These are phyloP conservation scores for Chlorella sp. DNA, from an alignment of 139 green algal species.

Conservation along the genomic window DNA sequence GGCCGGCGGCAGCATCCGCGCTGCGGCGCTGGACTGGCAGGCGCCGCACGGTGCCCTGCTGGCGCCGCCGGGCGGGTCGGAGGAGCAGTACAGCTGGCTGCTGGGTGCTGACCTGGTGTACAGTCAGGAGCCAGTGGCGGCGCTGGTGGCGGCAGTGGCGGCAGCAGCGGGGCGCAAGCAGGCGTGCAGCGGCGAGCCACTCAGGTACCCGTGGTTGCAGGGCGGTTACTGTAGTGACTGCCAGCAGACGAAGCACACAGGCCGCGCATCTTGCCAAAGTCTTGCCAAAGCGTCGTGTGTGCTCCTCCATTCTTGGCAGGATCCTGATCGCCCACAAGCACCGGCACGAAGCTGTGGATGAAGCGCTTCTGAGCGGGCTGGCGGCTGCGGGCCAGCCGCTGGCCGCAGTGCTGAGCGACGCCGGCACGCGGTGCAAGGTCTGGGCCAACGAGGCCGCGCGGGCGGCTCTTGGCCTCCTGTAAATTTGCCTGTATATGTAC, in stretches of 20 bases:
- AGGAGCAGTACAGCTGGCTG: slow-evolving; percentile 14
- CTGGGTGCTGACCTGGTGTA: slow-evolving; percentile 32
- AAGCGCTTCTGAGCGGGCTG: slow-evolving; percentile 3
- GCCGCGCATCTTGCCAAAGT: too few relatives aligned
- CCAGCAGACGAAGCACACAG: too few relatives aligned
- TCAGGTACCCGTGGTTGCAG: too few relatives aligned
- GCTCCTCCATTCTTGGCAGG: not conserved
- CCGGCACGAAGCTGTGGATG: slow-evolving; percentile 21
- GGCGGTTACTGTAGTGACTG: too few relatives aligned
- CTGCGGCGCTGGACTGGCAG: slow-evolving; percentile 4
- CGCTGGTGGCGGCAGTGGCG: not conserved
- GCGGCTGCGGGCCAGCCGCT: not conserved
- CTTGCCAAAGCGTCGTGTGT: too few relatives aligned
- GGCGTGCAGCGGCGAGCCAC: too few relatives aligned
- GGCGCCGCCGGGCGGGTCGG: not conserved
- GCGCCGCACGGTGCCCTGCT: not conserved
- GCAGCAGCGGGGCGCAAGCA: not conserved
- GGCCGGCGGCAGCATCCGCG: not conserved
- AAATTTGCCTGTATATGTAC: not conserved
- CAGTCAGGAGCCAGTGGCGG: not conserved
- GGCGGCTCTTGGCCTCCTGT: not conserved
- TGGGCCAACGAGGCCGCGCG: slow-evolving; percentile 12
- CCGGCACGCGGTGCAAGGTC: not conserved
- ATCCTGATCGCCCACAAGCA: slow-evolving; percentile 27
- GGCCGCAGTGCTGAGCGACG: not conserved